phyloP scores from a whole-genome alignment of 768 basidiomycete species.

The Trametes gibbosa region DNA sequence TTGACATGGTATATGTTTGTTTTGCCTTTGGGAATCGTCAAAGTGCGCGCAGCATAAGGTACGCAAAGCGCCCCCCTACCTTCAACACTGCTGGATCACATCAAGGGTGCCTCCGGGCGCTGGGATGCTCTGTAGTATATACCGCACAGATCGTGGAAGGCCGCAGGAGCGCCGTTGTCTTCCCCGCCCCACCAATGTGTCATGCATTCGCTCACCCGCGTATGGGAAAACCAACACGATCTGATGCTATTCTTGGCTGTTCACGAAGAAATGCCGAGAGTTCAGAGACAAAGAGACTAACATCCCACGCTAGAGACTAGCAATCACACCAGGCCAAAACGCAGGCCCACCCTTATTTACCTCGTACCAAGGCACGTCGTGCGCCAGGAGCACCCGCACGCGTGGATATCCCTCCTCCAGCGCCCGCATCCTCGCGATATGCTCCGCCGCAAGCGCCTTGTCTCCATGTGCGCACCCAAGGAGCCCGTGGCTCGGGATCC shows the following conservation, averaged over 20 bases:
- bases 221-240: not conserved
- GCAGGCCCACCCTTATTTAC: slow-evolving; percentile 40
- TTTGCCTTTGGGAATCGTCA: not conserved
- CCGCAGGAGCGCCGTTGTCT: no score
- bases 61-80: no score
- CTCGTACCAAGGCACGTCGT: slow-evolving; percentile 52
- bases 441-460: slow-evolving; percentile 34
- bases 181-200: no score
- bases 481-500: not conserved
- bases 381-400: slow-evolving; percentile 49
- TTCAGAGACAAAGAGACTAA: not conserved
- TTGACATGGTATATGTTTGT: not conserved
- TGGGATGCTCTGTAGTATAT: no score
- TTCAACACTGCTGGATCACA: no score
- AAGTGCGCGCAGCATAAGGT: no score
- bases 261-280: not conserved
- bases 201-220: not conserved
- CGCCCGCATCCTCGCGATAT: slow-evolving; percentile 39
- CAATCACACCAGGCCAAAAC: slow-evolving; percentile 33
- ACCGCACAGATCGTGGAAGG: no score
- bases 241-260: not conserved
- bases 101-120: no score
- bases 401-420: slow-evolving; percentile 31
- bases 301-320: not conserved
- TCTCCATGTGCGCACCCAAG: slow-evolving; percentile 7